A percentile compares a stretch with the other conserved stretches of the same genome.
phyloP scores from a whole-genome alignment of 73 alveolate genomes.

The Blepharisma japonicum region DNA sequence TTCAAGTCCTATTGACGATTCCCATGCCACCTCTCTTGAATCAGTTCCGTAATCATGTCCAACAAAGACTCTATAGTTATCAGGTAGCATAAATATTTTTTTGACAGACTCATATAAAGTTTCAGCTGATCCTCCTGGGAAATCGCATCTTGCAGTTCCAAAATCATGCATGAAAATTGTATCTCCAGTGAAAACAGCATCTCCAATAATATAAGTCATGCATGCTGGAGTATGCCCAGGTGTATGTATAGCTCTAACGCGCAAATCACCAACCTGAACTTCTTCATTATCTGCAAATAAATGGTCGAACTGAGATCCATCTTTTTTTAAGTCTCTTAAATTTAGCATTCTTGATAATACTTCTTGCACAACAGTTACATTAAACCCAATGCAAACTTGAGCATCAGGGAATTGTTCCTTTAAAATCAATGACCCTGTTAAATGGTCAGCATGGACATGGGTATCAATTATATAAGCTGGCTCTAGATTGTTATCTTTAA shows the following conservation, averaged over 20 bases:
- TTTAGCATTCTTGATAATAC: conserved; percentile 29
- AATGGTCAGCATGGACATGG: conserved; percentile 51
- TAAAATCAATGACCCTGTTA: conserved; percentile 33
- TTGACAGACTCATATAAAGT: conserved; percentile 36
- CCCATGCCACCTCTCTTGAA: conserved; percentile 39
- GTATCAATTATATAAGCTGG: conserved; percentile 22
- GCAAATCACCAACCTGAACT: conserved; percentile 39
- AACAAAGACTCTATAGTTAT: conserved; percentile 38
- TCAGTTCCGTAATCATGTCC: conserved; percentile 44
- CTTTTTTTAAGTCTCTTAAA: conserved; percentile 30
- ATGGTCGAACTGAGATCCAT: conserved; percentile 44
- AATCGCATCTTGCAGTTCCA: conserved; percentile 52
- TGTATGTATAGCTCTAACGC: conserved; percentile 35
- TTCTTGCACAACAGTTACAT: not conserved
- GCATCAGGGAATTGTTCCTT: not conserved
- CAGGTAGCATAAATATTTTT: conserved; percentile 43
- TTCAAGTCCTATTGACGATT: conserved; percentile 39
- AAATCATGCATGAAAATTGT: conserved; percentile 23
- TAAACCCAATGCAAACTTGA: not conserved
- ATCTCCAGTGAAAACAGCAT: conserved; percentile 12
- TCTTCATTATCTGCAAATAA: conserved; percentile 41
- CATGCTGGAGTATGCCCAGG: conserved; percentile 61
- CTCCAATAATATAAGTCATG: conserved; percentile 9
- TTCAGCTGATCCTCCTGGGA: conserved; percentile 45
- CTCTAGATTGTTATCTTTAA: not conserved